These are phyloP conservation scores for Capsella rubella DNA, from an alignment of 441 rosid genomes.

Conservation along the genomic window DNA sequence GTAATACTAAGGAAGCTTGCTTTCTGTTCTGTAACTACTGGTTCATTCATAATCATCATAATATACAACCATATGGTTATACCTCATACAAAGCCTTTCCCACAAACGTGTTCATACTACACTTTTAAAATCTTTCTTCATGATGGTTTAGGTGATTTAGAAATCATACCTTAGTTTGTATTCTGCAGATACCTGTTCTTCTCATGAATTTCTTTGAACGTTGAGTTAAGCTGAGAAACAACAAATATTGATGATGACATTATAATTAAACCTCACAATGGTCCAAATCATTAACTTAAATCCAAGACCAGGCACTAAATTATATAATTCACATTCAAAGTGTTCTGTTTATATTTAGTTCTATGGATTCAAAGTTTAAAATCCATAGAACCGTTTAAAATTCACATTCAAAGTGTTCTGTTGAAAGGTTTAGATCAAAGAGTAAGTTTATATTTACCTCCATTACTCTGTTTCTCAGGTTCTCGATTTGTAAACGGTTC, in stretches of 20 bases:
- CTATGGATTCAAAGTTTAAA: no score
- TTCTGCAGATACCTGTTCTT: constrained; percentile 32
- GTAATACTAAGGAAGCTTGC: no score
- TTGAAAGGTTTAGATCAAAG: no score
- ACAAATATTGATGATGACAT: neutral
- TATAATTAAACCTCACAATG: neutral
- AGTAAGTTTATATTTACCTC: constrained; percentile 56
- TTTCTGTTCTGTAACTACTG: no score
- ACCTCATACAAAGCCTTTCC: neutral
- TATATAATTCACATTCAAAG: neutral
- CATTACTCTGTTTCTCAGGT: constrained; percentile 46
- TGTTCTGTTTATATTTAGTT: no score
- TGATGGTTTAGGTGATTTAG: neutral
- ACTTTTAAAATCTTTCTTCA: constrained; percentile 6
- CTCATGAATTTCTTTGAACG: neutral
- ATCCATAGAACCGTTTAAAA: no score
- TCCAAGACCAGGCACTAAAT: neutral
- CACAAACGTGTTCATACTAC: neutral
- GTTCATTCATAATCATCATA: no score
- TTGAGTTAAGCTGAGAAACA: constrained; percentile 32
- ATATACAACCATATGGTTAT: no score
- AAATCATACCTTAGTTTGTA: constrained; percentile 23
- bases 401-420: no score
- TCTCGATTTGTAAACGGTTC: constrained; percentile 45
- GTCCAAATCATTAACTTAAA: neutral